Evolutionary conservation across 306 rosid genomes (phyloP).

Genomic region (Mimosa bimucronata): DNA sequence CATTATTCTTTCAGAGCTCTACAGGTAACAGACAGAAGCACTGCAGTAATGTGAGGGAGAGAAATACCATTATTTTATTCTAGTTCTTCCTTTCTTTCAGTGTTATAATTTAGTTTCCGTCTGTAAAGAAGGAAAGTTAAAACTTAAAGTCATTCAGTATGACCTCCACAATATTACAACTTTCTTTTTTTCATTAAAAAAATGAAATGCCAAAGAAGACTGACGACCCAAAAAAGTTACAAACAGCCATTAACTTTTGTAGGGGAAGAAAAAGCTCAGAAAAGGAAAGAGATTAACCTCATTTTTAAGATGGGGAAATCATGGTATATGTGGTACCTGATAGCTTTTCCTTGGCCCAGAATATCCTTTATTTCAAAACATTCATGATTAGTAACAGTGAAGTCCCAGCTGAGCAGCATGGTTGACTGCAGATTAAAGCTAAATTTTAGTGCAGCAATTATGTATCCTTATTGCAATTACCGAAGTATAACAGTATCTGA

Average conservation of each 20-base stretch:
- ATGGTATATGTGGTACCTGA: constrained; percentile 40
- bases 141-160: constrained; percentile 35
- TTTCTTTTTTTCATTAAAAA: not conserved
- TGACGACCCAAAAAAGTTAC: constrained; percentile 37
- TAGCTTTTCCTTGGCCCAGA: constrained; percentile 36
- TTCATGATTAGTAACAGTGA: constrained; percentile 46
- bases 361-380: constrained; percentile 36
- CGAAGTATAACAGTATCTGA: constrained; percentile 41
- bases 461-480: constrained; percentile 51
- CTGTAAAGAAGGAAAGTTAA: constrained; percentile 34
- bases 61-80: constrained; percentile 34
- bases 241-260: constrained; percentile 25
- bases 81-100: constrained; percentile 3
- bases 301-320: constrained; percentile 36
- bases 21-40: constrained; percentile 41
- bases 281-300: constrained; percentile 6
- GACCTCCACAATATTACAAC: constrained; percentile 11
- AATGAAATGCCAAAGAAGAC: constrained; percentile 25
- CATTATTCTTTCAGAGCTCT: constrained; percentile 38
- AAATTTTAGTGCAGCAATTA: constrained; percentile 44
- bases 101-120: constrained; percentile 6
- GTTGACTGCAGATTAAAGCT: constrained; percentile 54
- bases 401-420: constrained; percentile 47
- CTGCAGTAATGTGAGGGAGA: constrained; percentile 37
- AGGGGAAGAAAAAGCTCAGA: constrained; percentile 29